A percentile compares a stretch with the other conserved stretches of the same genome.
These are phyloP conservation scores for Pseudonectria buxi DNA, from an alignment of 2,329 filamentous ascomycete species.

Conservation along the genomic window DNA sequence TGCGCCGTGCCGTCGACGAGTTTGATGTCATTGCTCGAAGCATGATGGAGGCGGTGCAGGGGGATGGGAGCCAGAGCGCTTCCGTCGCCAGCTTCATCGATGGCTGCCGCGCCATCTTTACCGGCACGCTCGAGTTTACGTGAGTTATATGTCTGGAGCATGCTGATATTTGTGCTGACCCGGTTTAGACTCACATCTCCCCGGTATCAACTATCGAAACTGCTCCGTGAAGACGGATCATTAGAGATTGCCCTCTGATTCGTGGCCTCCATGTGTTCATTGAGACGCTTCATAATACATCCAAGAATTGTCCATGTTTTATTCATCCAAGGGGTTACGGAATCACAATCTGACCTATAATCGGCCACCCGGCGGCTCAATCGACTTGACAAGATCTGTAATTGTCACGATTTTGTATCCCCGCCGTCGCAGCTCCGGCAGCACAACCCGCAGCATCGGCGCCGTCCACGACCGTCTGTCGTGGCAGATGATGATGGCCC, in stretches of 20 bases:
- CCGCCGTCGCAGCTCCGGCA: constrained; percentile 62
- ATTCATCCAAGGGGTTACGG: neutral
- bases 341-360: constrained; percentile 1
- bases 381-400: constrained; percentile 52
- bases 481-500: constrained; percentile 79
- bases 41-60: constrained; percentile 5
- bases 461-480: constrained; percentile 77
- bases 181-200: constrained; percentile 24
- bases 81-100: constrained; percentile 20
- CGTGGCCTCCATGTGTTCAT: no score
- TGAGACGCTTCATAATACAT: neutral
- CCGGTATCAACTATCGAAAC: constrained; percentile 25
- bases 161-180: constrained; percentile 6
- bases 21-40: constrained; percentile 18
- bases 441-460: constrained; percentile 66
- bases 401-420: constrained; percentile 70
- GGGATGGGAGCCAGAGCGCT: constrained; percentile 7
- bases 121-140: constrained; percentile 28
- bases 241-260: constrained; percentile 24
- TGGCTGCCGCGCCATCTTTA: constrained; percentile 25
- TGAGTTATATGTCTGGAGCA: constrained; percentile 11
- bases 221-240: constrained; percentile 26
- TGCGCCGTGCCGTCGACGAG: constrained; percentile 13
- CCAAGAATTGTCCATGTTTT: neutral
- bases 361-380: constrained; percentile 21